These are phyloP conservation scores for Thielaviopsis ethacetica DNA, from an alignment of 2,329 filamentous ascomycete species.

Conservation along the genomic window DNA sequence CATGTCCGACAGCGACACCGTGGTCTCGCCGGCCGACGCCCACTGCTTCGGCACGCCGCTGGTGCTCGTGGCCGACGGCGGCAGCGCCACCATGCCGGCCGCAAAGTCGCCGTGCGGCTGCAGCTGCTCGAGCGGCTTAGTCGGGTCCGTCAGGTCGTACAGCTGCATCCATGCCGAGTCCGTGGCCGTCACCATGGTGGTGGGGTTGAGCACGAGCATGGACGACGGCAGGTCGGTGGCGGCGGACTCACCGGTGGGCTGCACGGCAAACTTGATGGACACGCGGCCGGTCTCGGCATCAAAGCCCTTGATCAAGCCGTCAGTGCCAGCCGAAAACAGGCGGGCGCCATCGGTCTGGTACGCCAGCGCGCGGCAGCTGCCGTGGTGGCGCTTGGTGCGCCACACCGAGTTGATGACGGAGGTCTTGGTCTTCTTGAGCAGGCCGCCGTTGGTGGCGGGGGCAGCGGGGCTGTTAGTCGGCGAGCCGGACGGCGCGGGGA, in stretches of 20 bases:
- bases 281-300: conserved; percentile 48
- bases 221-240: conserved; percentile 59
- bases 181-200: conserved; percentile 75
- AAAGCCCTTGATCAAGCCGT: conserved; percentile 41
- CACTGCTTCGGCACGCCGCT: conserved; percentile 88
- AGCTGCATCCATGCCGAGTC: conserved; percentile 83
- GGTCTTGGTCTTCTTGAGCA: conserved; percentile 47
- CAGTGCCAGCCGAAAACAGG: conserved; percentile 49
- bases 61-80: conserved; percentile 62
- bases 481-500: conserved; percentile 33
- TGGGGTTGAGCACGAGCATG: conserved; percentile 69
- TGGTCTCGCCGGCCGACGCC: conserved; percentile 84
- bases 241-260: conserved; percentile 21
- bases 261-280: conserved; percentile 63
- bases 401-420: conserved; percentile 57
- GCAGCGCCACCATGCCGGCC: conserved; percentile 71
- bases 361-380: conserved; percentile 68
- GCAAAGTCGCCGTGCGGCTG: conserved; percentile 87
- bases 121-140: conserved; percentile 24
- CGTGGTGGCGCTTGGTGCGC: conserved; percentile 82
- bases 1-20: conserved; percentile 76
- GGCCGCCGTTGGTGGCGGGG: conserved; percentile 28
- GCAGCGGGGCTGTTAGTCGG: conserved; percentile 32
- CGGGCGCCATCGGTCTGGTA: conserved; percentile 65
- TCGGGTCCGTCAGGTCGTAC: conserved; percentile 52